These are phyloP conservation scores for Cadophora sp. DNA, from an alignment of 2,329 filamentous ascomycete species.

Conservation along the genomic window DNA sequence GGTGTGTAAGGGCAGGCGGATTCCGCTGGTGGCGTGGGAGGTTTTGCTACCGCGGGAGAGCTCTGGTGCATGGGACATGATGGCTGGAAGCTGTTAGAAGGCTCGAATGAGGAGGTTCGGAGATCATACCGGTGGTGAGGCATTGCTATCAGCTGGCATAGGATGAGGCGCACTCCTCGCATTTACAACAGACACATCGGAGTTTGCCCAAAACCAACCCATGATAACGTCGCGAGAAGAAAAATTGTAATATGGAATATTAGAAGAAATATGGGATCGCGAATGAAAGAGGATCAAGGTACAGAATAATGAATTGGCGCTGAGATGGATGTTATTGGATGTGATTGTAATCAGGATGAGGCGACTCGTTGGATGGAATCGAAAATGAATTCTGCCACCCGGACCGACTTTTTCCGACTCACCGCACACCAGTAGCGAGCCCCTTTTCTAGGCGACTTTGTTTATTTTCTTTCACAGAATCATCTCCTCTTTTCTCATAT, in stretches of 20 bases:
- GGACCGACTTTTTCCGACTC: not conserved
- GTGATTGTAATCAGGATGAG: not conserved
- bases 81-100: constrained; percentile 53
- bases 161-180: constrained; percentile 37
- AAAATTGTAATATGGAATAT: constrained; percentile 4
- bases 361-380: constrained; percentile 11
- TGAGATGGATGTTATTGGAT: not conserved
- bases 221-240: constrained; percentile 28
- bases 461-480: too few relatives aligned
- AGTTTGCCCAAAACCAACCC: constrained; percentile 46
- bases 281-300: not conserved
- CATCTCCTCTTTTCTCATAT: too few relatives aligned
- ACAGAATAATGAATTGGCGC: not conserved
- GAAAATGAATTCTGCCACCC: constrained; percentile 15
- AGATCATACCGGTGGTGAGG: constrained; percentile 40
- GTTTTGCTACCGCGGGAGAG: constrained; percentile 43
- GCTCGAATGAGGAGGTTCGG: not conserved
- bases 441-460: constrained; percentile 12
- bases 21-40: constrained; percentile 41
- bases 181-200: constrained; percentile 35
- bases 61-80: constrained; percentile 73
- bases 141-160: constrained; percentile 34
- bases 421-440: not conserved
- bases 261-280: not conserved
- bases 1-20: constrained; percentile 45